Evolutionary conservation across 768 basidiomycete species (phyloP).

Genomic region (Termitomyces sp.): DNA sequence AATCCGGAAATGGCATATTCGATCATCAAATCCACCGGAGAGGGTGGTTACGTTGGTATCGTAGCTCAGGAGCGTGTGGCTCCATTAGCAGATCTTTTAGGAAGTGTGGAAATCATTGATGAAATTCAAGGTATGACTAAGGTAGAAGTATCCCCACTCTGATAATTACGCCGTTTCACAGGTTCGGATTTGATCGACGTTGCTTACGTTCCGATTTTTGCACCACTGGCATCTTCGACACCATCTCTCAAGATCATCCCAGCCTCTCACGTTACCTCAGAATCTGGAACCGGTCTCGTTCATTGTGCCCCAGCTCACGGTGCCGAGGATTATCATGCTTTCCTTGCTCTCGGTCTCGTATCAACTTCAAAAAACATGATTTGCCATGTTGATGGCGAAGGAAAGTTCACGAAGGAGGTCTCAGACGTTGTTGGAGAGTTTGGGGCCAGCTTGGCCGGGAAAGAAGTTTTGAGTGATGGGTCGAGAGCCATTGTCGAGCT

Average conservation of each 20-base stretch:
- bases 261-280: constrained; percentile 74
- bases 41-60: constrained; percentile 29
- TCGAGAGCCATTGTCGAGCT: constrained; percentile 62
- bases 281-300: constrained; percentile 93
- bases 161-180: constrained; percentile 19
- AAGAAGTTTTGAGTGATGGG: constrained; percentile 73
- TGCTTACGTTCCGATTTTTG: constrained; percentile 62
- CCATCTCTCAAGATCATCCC: constrained; percentile 51
- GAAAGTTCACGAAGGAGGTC: constrained; percentile 63
- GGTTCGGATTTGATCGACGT: constrained; percentile 57
- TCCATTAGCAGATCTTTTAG: constrained; percentile 33
- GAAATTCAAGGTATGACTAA: constrained; percentile 33
- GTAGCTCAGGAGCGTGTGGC: constrained; percentile 51
- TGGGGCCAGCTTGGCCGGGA: constrained; percentile 52
- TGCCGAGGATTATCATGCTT: constrained; percentile 83
- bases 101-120: constrained; percentile 31
- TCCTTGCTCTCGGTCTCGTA: constrained; percentile 56
- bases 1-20: constrained; percentile 69
- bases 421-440: constrained; percentile 53
- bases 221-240: constrained; percentile 23
- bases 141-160: not conserved
- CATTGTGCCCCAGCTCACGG: constrained; percentile 97
- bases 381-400: constrained; percentile 81
- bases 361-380: constrained; percentile 43
- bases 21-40: constrained; percentile 32